A percentile compares a stretch with the other conserved stretches of the same genome.
Evolutionary conservation across 495 filamentous ascomycete species (phyloP).

Genomic region (Chaetomium cochliodes): DNA sequence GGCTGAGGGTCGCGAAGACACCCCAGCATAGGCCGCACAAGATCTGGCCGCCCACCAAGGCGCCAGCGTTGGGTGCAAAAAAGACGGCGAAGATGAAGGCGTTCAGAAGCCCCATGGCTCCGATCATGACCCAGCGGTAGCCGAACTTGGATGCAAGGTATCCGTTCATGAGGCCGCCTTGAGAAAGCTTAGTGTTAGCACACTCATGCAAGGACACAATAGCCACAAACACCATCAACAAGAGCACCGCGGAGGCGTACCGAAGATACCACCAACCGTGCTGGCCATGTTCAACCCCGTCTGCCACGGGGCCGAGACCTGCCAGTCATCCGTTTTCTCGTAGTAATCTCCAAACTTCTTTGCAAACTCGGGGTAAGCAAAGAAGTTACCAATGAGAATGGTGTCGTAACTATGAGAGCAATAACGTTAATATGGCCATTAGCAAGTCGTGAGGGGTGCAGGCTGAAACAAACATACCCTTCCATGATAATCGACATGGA

Average conservation of each 20-base stretch:
- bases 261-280: slow-evolving; percentile 5
- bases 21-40: slow-evolving; percentile 8
- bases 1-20: slow-evolving; percentile 7
- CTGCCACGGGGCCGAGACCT: slow-evolving; percentile 8
- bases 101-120: slow-evolving; percentile 4
- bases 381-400: slow-evolving; percentile 9
- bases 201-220: not conserved
- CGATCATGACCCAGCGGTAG: slow-evolving; percentile 12
- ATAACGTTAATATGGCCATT: no score
- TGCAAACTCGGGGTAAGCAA: slow-evolving; percentile 6
- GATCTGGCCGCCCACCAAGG: slow-evolving; percentile 5
- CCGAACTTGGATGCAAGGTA: slow-evolving; percentile 5
- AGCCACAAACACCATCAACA: not conserved
- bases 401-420: not conserved
- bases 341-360: slow-evolving; percentile 7
- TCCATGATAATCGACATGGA: slow-evolving; percentile 8
- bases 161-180: slow-evolving; percentile 4
- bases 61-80: slow-evolving; percentile 5
- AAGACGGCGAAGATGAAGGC: slow-evolving; percentile 6
- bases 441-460: not conserved
- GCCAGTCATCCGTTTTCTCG: not conserved
- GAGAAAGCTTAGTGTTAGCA: not conserved
- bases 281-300: slow-evolving; percentile 10
- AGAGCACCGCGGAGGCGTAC: not conserved
- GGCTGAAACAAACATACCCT: slow-evolving; percentile 7